These are phyloP conservation scores for Suillus plorans DNA, from an alignment of 768 basidiomycete genomes.

Conservation along the genomic window DNA sequence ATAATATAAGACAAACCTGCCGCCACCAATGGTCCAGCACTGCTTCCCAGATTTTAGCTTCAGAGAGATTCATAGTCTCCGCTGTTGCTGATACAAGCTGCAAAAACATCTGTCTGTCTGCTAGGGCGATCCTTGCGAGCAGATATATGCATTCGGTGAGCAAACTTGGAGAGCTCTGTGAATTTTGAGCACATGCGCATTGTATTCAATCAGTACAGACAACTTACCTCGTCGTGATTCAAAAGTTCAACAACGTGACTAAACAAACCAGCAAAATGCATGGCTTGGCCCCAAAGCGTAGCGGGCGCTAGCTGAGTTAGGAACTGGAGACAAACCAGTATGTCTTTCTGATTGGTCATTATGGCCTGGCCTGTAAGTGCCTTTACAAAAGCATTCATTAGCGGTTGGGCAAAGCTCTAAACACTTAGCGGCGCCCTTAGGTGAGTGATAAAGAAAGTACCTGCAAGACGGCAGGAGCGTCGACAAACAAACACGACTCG, in stretches of 20 bases:
- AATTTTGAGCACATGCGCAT: conserved; percentile 11
- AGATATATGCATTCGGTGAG: conserved; percentile 73
- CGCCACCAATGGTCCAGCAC: conserved; percentile 83
- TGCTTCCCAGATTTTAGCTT: conserved; percentile 59
- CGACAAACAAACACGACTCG: conserved; percentile 79
- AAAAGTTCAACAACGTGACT: conserved; percentile 56
- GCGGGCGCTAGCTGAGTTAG: conserved; percentile 66
- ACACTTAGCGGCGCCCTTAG: conserved; percentile 1
- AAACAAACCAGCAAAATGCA: conserved; percentile 78
- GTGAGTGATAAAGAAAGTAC: conserved; percentile 37
- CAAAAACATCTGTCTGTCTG: conserved; percentile 65
- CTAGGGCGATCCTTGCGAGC: conserved; percentile 70
- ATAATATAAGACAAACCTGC: conserved; percentile 46
- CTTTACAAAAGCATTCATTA: conserved; percentile 57
- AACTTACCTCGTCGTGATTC: conserved; percentile 64
- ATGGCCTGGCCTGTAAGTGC: conserved; percentile 51
- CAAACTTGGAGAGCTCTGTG: conserved; percentile 30
- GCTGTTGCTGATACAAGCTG: conserved; percentile 69
- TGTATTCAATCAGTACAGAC: background rate
- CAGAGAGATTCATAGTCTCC: conserved; percentile 41
- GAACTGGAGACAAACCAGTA: conserved; percentile 59
- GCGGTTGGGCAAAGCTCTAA: conserved; percentile 53
- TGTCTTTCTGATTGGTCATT: conserved; percentile 56
- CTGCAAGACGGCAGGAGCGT: conserved; percentile 59
- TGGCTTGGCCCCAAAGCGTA: conserved; percentile 64